Evolutionary conservation across 306 rosid species (phyloP), one percentile per base, ranked within the genome.

Genomic region (Ziziphus jujuba): DNA sequence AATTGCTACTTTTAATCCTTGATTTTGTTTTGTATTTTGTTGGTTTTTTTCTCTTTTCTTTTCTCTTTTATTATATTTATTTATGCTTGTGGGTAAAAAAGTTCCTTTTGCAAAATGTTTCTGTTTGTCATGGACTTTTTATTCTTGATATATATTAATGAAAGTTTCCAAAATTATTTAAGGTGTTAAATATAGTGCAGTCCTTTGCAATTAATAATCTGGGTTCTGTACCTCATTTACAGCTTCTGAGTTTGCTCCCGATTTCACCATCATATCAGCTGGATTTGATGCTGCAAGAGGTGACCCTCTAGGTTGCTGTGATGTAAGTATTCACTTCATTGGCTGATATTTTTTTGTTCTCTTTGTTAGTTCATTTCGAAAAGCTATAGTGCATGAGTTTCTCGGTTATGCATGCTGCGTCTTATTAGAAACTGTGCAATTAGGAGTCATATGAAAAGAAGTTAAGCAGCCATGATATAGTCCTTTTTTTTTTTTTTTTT

Each of bases 251-350:
- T 93, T 90, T 66, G 81, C 88, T 65, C 99, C 99, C 3, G 99
- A 90, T 82, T 75, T 93, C 69, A 87, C 87, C 79, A 90, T 93
- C 70, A 82, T 93, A 88, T 93, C 99, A 69, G 99, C 99, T 1
- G 99, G 99, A 76, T 93, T 93, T 82, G 99, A 93, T 88, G 99
- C 99, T 67, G 99, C 99, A 22, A 87, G 97, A 84, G 99, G 99
- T 56, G 99, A 93, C 80, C 99, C 97, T 19, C 84, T 90, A 40
- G 99, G 99, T 63, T 82, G 91, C 80, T 93, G 99, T 45, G 99
- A 93, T 75, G 99, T 93, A 90, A 83, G 80, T 56, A 60, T 72
- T 74, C 59, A 9, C 9, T 36, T 73, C 53, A 35, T 67, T 23
- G 31, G 48, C 22, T 22, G 25, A 61, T 52, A 23, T 17, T 55